Evolutionary conservation across 169 alveolate genomes (phyloP), one percentile per base, ranked within the genome.

Genomic region (Plasmodium gonderi): DNA sequence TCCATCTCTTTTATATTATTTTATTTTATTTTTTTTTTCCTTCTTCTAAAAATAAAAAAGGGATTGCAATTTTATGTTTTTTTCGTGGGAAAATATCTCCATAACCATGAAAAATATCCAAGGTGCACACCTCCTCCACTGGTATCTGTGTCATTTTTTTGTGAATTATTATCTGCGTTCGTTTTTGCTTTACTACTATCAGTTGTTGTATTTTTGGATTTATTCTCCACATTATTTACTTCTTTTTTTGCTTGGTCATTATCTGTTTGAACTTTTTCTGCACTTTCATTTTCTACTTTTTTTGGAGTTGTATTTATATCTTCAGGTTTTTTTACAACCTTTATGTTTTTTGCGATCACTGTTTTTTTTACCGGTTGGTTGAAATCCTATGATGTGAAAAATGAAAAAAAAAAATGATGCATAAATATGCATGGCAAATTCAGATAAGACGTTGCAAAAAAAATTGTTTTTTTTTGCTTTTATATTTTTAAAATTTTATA

Each of bases 281-380:
- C 14, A 79, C 54, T 29, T 29, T 51, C 33, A 36, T 67, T 68
- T 68, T 82, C 72, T 29, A 29, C 26, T 20, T 60, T 60, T 60
- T 1, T 23, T 14, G 72, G 72, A 60, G 72, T 8, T 60, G 72
- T 1, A 6, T 2, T 23, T 60, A 60, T 17, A 20, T 60, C 91
- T 26, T 82, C 91, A 31, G 81, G 76, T 17, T 67, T 82, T 69
- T 82, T 80, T 45, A 80, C 79, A 23, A 80, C 74, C 68, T 80
- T 79, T 45, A 45, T 80, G 69, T 69, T 82, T 82, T 80, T 82
- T 47, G 91, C 54, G 40, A 82, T 82, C 42, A 45, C 36, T 11
- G 80, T 82, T 82, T 82, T 82, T 82, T 82, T 82, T 9, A 82
- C 81, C n/a, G 91, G 91, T 69, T 64, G 91, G 12, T 44, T 44